Base-by-base conservation (phyloP, 1,139 yeast genomes). In the Casaregolazyma suthepensis region DNA sequence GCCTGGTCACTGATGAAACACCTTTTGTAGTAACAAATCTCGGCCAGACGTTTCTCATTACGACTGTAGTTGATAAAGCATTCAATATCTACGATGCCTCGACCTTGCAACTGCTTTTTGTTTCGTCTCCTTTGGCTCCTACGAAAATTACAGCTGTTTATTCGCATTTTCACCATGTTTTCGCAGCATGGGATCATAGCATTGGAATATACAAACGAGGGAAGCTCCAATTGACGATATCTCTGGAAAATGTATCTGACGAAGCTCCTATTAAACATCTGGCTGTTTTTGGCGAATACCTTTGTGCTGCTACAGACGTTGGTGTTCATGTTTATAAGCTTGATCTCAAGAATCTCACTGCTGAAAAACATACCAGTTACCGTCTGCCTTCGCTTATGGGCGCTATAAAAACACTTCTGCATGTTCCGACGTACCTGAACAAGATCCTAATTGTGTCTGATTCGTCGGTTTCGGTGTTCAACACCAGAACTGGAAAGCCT, bases 1-100 rank as follows among this genome's bases (percentile, higher is more conserved):
- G 78, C 15, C 61, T 74, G 46, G 77, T 75, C 7, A 66, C 75
- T 7, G 88, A 89, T 65, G 85, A 82, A 35, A 77, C 80, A 1
- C 98, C 98, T 1, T 87, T 90, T 67, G 89, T 96, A 10, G 75
- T 90, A 37, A 96, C 98, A 31, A 82, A 93, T 1, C 76, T 93
- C 55, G 99, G 99, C 54, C 79, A 88, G 17, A 83, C 95, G 0
- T 91, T 87, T 64, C 86, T 91, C 63, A 81, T 89, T 48, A 96
- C 87, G 12, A 91, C 99, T 0, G 83, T 89, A 40, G 96, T 93
- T 26, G 99, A 97, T 4, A 78, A 82, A 55, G 80, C 94, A 1
- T 89, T 93, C 71, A 99, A 93, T 69, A 88, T 93, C 42, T 94
- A 87, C 65, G 99, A 93, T 72, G 96, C 96, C 15, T 81, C 93